Evolutionary conservation across 441 rosid species (phyloP), one percentile per base, ranked within the genome.

Genomic region (Raphanus hybrid): DNA sequence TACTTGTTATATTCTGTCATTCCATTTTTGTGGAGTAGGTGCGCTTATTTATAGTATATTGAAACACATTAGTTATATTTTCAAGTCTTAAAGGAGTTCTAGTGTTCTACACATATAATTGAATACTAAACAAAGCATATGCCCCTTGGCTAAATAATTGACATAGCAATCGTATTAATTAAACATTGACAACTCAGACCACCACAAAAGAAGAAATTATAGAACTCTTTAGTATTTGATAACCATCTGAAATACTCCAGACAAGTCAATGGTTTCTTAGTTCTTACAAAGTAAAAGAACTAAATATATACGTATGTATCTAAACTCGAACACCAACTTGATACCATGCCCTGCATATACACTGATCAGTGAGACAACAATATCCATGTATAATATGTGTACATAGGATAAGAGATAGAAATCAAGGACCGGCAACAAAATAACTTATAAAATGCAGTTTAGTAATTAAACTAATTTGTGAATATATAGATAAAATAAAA

Each of bases 191-290:
- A 79, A 75, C 72, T 57, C 79, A 64, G 61, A 12, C 68, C 78
- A 79, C 75, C 82, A 73, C 67, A 78, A 80, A 79, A 70, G 76
- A 80, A 80, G 70, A 80, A 80, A 80, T 61, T 67, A 32, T 75
- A 69, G 70, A 70, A 70, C 76, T 75, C 76, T 18, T 57, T 35
- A 64, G 60, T 75, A 43, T 75, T 23, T 74, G 68, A 69, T 70
- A 64, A 70, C 69, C 55, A 69, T 79, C 68, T 64, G 20, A 69
- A 69, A 69, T 57, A 64, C 37, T 71, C 59, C 5, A 18, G 59
- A 64, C 71, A 79, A 64, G 71, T 79, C 75, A 79, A 74, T 64
- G 71, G 11, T 69, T 18, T 18, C 18, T 18, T 18, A 18, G 18
- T 43, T 64, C 63, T 55, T 74, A 69, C 59, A 68, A 60, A 61